Conservation (phyloP, 2,329 filamentous ascomycete species). For the Plenodomus biglobosus region DNA sequence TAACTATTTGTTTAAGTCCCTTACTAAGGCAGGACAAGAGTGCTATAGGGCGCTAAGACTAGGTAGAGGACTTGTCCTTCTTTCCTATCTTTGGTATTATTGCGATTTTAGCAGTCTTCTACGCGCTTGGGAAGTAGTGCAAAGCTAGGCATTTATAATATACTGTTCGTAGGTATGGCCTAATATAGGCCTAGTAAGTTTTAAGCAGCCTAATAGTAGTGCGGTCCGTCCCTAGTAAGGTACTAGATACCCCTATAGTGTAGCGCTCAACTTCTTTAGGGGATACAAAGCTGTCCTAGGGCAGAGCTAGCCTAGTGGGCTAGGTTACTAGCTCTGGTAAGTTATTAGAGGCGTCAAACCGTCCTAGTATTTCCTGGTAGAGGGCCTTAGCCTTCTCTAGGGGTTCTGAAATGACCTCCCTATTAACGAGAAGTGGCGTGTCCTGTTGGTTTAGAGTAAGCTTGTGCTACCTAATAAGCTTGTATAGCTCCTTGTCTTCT, state of each 20-base stretch:
- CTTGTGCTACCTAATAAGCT: constrained; percentile 4
- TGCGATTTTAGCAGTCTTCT: constrained; percentile 2
- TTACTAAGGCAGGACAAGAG: constrained; percentile 10
- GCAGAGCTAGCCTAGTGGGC: neutral
- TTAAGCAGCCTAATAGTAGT: neutral
- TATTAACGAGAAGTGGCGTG: constrained; percentile 1
- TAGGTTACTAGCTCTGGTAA: constrained; percentile 1
- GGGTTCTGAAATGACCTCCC: neutral
- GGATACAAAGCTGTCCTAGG: neutral
- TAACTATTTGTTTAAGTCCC: constrained; percentile 7
- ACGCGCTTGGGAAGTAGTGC: constrained; percentile 2
- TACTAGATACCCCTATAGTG: constrained; percentile 1
- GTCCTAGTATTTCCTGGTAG: neutral
- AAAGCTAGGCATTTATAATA: constrained; percentile 7
- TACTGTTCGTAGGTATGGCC: neutral
- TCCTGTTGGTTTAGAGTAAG: constrained; percentile 1
- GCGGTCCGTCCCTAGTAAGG: neutral
- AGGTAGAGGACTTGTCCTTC: constrained; percentile 5
- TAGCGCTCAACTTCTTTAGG: constrained; percentile 1
- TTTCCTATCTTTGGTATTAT: constrained; percentile 10
- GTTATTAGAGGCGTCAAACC: no score
- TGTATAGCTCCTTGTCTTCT: constrained; percentile 1
- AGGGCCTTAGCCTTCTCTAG: constrained; percentile 5
- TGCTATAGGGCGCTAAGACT: constrained; percentile 3
- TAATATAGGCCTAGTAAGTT: constrained; percentile 1